Conservation (phyloP, 371 early-diverging fungal genomes). For the Chytridiales sp. region DNA sequence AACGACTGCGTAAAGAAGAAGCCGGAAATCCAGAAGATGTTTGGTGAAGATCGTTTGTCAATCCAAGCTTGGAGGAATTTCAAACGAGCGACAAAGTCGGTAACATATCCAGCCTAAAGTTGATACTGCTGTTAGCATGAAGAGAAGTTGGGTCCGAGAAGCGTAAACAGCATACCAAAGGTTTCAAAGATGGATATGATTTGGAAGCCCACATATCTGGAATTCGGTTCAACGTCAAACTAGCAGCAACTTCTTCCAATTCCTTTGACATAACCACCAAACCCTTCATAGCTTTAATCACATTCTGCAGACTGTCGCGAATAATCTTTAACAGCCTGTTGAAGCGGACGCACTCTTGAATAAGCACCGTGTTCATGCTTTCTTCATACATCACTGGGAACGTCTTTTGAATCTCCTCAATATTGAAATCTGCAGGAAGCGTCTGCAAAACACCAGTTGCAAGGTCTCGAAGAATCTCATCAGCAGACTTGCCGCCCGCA, state of each 20-base stretch:
- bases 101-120: conserved; percentile 47
- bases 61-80: conserved; percentile 56
- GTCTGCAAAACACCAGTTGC: conserved; percentile 46
- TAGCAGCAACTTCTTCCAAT: conserved; percentile 51
- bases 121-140: background rate
- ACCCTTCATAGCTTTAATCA: conserved; percentile 59
- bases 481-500: conserved; percentile 47
- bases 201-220: conserved; percentile 60
- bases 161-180: conserved; percentile 36
- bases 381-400: conserved; percentile 59
- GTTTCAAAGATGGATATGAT: conserved; percentile 58
- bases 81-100: conserved; percentile 49
- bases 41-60: conserved; percentile 45
- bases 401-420: conserved; percentile 38
- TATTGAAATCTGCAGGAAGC: conserved; percentile 50
- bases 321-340: conserved; percentile 52
- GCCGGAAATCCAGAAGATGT: conserved; percentile 61
- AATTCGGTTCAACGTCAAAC: conserved; percentile 50
- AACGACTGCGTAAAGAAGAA: conserved; percentile 64
- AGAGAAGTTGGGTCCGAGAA: too few species aligned
- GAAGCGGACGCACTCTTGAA: conserved; percentile 59
- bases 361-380: conserved; percentile 60
- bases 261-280: conserved; percentile 63
- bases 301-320: conserved; percentile 49
- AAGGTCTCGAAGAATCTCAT: conserved; percentile 49